These are phyloP conservation scores for Kluyveromyces nonfermentans DNA, from an alignment of 805 yeast genomes.

Conservation along the genomic window DNA sequence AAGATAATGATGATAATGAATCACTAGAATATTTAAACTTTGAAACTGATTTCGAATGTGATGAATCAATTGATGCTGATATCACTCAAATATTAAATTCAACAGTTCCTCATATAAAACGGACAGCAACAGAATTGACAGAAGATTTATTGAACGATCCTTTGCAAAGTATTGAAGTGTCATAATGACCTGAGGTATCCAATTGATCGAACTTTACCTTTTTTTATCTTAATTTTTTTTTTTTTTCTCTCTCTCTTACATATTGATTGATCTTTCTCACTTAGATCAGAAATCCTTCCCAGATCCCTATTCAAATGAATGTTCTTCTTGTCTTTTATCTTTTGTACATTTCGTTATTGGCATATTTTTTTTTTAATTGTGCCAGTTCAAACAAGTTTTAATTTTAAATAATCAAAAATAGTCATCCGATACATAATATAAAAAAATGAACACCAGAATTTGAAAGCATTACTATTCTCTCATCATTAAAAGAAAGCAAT, in stretches of 20 bases:
- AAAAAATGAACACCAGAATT: background rate
- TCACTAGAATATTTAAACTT: background rate
- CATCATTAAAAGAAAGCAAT: too few relatives aligned
- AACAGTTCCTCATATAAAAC: conserved; percentile 1
- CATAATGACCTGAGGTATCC: background rate
- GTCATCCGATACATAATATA: background rate
- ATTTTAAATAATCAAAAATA: too few relatives aligned
- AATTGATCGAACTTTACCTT: background rate
- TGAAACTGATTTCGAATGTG: background rate
- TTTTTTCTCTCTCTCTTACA: background rate
- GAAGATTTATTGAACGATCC: background rate
- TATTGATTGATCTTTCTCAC: too few relatives aligned
- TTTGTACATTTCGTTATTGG: background rate
- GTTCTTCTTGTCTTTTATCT: too few relatives aligned
- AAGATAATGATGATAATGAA: background rate
- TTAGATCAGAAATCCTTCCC: too few relatives aligned
- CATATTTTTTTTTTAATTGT: background rate
- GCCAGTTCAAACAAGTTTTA: background rate
- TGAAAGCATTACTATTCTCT: background rate
- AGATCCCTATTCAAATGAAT: too few relatives aligned
- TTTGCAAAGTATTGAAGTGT: background rate
- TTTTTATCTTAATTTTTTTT: background rate
- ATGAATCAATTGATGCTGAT: background rate
- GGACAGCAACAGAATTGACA: background rate
- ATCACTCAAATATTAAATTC: background rate